Evolutionary conservation across 2,329 filamentous ascomycete species (phyloP).

Genomic region (Phoma sp.): DNA sequence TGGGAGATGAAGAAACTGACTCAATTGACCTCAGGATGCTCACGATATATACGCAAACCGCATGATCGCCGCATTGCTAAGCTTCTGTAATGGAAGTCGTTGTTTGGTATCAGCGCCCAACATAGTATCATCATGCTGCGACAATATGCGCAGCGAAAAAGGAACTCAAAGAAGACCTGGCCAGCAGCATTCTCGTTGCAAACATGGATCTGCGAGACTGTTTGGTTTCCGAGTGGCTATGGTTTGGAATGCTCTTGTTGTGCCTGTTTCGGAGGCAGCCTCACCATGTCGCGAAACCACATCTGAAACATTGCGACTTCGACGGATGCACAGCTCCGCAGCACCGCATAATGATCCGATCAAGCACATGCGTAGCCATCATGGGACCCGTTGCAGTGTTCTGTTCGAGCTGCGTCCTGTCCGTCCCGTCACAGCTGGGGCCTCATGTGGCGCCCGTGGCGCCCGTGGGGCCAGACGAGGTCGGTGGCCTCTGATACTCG

Average conservation of each 20-base stretch:
- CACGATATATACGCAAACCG: conserved; percentile 24
- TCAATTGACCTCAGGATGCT: conserved; percentile 7
- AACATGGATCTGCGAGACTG: conserved; percentile 21
- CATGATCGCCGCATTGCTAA: conserved; percentile 9
- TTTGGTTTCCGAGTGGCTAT: conserved; percentile 20
- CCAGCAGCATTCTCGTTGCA: conserved; percentile 5
- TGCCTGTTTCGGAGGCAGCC: conserved; percentile 31
- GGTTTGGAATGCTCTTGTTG: conserved; percentile 15
- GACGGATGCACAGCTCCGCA: background rate
- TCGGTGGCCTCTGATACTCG: no score
- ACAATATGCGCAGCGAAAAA: conserved; percentile 15
- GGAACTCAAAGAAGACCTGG: conserved; percentile 2
- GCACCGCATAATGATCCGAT: background rate
- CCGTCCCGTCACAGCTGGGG: background rate
- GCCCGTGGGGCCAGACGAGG: background rate
- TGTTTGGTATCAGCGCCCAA: conserved; percentile 29
- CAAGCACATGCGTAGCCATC: background rate
- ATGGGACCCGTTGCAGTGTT: background rate
- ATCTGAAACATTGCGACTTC: conserved; percentile 37
- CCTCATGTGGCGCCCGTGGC: background rate
- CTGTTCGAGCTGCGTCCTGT: background rate
- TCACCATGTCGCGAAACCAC: conserved; percentile 32
- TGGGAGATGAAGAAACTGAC: conserved; percentile 17
- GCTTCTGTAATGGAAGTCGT: conserved; percentile 23
- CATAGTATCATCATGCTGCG: conserved; percentile 32